Conservation (phyloP, 176 grass and related monocot genomes). For the Melocanna baccifera region DNA sequence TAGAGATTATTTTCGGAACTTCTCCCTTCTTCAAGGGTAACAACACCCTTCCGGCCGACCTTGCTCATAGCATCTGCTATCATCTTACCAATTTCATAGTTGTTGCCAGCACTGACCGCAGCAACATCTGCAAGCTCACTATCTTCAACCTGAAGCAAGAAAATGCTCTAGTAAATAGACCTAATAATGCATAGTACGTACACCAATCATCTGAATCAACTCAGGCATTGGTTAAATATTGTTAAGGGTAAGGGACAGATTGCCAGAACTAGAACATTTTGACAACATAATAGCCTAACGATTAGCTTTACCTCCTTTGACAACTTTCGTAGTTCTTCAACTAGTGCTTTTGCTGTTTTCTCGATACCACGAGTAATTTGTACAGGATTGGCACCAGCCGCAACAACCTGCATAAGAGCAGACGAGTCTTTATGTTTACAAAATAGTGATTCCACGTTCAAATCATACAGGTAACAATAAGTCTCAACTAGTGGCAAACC, state of each 20-base stretch:
- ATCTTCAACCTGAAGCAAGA: conserved; percentile 72
- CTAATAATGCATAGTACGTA: background rate
- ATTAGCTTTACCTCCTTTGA: conserved; percentile 75
- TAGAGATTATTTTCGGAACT: conserved; percentile 88
- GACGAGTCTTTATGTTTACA: background rate
- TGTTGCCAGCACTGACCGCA: conserved; percentile 95
- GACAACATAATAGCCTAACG: background rate
- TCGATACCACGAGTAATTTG: conserved; percentile 96
- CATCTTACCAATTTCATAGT: conserved; percentile 92
- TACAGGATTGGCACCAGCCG: conserved; percentile 94
- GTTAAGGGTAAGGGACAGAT: background rate
- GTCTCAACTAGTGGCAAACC: conserved; percentile 25
- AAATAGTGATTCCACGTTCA: background rate
- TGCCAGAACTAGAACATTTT: background rate
- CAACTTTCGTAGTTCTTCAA: conserved; percentile 65
- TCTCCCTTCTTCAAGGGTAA: conserved; percentile 92
- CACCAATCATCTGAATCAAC: background rate
- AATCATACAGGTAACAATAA: background rate
- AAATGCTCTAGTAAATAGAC: background rate
- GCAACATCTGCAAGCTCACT: conserved; percentile 95
- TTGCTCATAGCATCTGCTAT: conserved; percentile 98
- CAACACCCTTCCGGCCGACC: conserved; percentile 91
- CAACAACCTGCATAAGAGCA: conserved; percentile 66
- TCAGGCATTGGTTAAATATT: background rate
- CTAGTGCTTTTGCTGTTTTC: conserved; percentile 85